Evolutionary conservation across 768 basidiomycete genomes (phyloP), one percentile per base, ranked within the genome.

Genomic region (Punctularia strigosozonata): DNA sequence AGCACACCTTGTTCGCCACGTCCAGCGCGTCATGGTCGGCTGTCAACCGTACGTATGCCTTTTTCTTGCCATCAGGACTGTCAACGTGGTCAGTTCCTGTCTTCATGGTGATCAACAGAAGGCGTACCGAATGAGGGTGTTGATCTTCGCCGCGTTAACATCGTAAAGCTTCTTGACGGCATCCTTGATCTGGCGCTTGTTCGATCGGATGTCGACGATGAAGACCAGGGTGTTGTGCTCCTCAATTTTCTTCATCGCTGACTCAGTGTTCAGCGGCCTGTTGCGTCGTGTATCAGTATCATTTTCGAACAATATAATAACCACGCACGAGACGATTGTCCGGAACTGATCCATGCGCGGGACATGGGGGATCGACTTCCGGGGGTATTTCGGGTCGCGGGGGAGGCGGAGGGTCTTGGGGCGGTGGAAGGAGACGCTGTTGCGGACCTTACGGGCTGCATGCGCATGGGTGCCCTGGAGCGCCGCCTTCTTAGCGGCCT

Each of bases 201-300:
- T 99, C 50, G 89, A 69, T 59, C 77, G 80, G 62, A 97, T 55
- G 63, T 97, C 92, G 38, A 95, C 91, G 44, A 98, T 81, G 72
- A 98, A 99, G 43, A 99, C 95, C 42, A 98, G 77, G 23, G 95
- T 99, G 66, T 99, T 98, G 73, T 97, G 81, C 64, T 97, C 94
- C 73, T 99, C 94, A 42, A 99, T 99, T 77, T 99, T 95, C 77
- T 97, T 94, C 94, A 98, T 97, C 46, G 94, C 92, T 10, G 78
- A 82, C 64, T 98, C 92, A 13, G 90, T 94, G 78, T 90, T 94
- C 61, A 90, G 60, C 14, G 87, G 87, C 37, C 82, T 86, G 41
- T n/a, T n/a, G n/a, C n/a, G n/a, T n/a, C n/a, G n/a, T n/a, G n/a
- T 13, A 20, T 19, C 15, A 37, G 7, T 19, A 12, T 8, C 7